Conservation (phyloP, 2,329 filamentous ascomycete genomes). For the Colletotrichum gloeosporioides region DNA sequence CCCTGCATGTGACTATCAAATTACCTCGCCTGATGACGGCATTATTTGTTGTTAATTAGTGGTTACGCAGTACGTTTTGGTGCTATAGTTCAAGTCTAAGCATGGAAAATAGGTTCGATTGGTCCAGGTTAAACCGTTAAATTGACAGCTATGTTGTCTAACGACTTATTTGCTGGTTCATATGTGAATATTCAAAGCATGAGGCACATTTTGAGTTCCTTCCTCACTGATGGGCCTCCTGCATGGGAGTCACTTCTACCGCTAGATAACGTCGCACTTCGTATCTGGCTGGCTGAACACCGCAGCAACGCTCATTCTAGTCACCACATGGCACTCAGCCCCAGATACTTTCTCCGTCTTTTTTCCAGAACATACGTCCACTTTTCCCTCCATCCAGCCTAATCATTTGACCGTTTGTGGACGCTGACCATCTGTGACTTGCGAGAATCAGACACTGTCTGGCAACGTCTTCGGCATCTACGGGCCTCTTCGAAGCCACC, state of each 20-base stretch:
- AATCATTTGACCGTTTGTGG: neutral
- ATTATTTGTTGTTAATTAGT: too few species aligned
- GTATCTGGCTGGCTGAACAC: neutral
- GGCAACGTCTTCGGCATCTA: neutral
- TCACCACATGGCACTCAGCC: neutral
- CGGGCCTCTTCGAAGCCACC: neutral
- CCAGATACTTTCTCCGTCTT: neutral
- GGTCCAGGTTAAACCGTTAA: too few species aligned
- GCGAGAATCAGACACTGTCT: neutral
- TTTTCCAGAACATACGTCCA: neutral
- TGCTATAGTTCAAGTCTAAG: too few species aligned
- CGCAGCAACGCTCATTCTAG: neutral
- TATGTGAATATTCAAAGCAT: too few species aligned
- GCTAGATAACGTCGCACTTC: rapidly evolving
- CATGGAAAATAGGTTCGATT: too few species aligned
- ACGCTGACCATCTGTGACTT: neutral
- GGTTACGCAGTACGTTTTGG: too few species aligned
- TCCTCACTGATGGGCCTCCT: neutral
- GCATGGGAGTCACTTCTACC: neutral
- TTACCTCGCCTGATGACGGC: too few species aligned
- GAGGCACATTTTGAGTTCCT: too few species aligned
- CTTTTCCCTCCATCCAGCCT: neutral
- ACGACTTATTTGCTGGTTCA: too few species aligned
- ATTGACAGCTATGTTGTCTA: rapidly evolving
- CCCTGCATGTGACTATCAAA: too few species aligned